Evolutionary conservation across 2,329 filamentous ascomycete species (phyloP).

Genomic region (Phoma herbarum): DNA sequence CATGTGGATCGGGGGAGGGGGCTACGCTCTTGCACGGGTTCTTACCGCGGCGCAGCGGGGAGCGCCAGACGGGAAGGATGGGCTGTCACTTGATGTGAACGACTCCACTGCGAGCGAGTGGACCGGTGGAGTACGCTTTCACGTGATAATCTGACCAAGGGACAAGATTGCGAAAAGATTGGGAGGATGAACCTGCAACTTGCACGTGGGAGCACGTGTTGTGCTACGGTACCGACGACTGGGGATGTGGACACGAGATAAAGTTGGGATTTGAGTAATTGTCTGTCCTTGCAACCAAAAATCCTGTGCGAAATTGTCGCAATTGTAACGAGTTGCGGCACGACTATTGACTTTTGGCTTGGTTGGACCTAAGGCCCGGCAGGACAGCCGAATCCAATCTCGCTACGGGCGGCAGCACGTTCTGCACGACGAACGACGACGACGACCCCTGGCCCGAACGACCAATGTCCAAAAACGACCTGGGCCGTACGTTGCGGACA

Average conservation of each 20-base stretch:
- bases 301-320: conserved; percentile 7
- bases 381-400: conserved; percentile 15
- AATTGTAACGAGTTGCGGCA: conserved; percentile 8
- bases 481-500: conserved; percentile 14
- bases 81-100: conserved; percentile 36
- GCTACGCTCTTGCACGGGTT: conserved; percentile 33
- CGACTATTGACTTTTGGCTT: conserved; percentile 15
- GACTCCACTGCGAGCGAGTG: conserved; percentile 6
- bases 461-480: conserved; percentile 3
- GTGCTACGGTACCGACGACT: conserved; percentile 7
- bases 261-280: not conserved
- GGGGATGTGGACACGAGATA: not conserved
- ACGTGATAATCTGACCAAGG: conserved; percentile 4
- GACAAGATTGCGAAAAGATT: not conserved
- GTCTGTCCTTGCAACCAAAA: not conserved
- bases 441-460: conserved; percentile 2
- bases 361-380: conserved; percentile 10
- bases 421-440: conserved; percentile 19
- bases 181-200: conserved; percentile 3
- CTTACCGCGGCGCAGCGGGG: conserved; percentile 31
- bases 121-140: conserved; percentile 1
- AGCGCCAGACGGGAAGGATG: conserved; percentile 48
- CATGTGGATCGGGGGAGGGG: conserved; percentile 27
- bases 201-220: conserved; percentile 11
- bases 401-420: conserved; percentile 20